Percentiles rank a stretch among this genome's conserved stretches.
phyloP scores from a whole-genome alignment of 1,284 basidiomycete genomes.

The Pterulicium gracile region DNA sequence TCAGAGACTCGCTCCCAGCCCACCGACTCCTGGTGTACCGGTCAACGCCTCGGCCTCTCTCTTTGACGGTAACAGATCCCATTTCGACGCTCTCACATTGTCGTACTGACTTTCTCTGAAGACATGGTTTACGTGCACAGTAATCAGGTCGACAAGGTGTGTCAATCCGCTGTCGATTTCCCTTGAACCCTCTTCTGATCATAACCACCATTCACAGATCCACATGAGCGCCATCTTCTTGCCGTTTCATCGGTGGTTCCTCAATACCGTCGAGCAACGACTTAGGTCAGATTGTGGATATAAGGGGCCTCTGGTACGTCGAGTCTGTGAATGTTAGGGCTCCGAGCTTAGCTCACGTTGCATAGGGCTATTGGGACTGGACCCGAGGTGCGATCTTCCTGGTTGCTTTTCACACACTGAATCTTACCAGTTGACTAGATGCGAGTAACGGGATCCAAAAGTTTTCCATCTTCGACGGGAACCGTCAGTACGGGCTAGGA shows the following conservation, averaged over 20 bases:
- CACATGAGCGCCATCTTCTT: neutral
- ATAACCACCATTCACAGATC: too few relatives aligned
- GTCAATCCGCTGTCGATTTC: too few relatives aligned
- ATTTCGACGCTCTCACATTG: too few relatives aligned
- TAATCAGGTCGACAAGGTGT: neutral
- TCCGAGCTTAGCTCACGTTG: too few relatives aligned
- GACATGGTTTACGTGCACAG: neutral
- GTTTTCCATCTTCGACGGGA: neutral
- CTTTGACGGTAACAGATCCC: too few relatives aligned
- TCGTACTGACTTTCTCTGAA: too few relatives aligned
- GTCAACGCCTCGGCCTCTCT: neutral
- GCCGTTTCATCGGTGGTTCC: neutral
- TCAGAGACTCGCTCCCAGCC: neutral
- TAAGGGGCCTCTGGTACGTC: neutral
- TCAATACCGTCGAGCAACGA: neutral
- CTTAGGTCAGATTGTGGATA: neutral
- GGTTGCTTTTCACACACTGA: too few relatives aligned
- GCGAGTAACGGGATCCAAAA: neutral
- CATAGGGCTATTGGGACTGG: neutral
- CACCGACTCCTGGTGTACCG: neutral
- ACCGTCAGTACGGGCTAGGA: neutral
- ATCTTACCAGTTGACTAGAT: too few relatives aligned
- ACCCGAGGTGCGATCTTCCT: too few relatives aligned
- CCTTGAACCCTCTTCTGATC: too few relatives aligned
- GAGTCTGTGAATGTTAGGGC: too few relatives aligned